A percentile compares a stretch with the other conserved stretches of the same genome.
phyloP scores from a whole-genome alignment of 345 rosid genomes.

The Trapa incisa region DNA sequence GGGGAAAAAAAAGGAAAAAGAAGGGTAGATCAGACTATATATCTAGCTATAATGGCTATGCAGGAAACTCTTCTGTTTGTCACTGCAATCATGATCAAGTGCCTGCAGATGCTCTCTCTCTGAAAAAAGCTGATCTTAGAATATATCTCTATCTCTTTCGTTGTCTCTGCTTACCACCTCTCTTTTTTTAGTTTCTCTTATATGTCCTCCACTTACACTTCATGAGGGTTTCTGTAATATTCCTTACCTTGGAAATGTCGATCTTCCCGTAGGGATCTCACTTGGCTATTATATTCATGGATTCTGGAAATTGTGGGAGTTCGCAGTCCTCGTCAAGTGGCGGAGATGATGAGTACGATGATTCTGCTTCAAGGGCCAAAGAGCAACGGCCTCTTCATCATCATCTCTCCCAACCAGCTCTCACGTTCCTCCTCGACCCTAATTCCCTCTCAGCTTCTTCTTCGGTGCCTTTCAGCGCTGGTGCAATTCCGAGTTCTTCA shows the following conservation, averaged over 20 bases:
- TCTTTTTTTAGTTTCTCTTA: not conserved
- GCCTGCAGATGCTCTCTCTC: not conserved
- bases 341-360: conserved; percentile 48
- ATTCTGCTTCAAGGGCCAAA: conserved; percentile 38
- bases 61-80: not conserved
- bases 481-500: too few relatives aligned
- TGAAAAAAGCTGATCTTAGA: not conserved
- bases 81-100: not conserved
- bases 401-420: conserved; percentile 19
- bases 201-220: not conserved
- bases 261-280: not conserved
- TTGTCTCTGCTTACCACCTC: too few relatives aligned
- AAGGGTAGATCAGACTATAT: not conserved
- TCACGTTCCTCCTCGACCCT: not conserved
- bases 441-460: not conserved
- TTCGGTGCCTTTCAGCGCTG: not conserved
- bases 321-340: conserved; percentile 37
- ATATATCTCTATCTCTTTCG: not conserved
- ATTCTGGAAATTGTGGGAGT: conserved; percentile 72
- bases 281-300: conserved; percentile 27
- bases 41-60: not conserved
- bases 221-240: not conserved
- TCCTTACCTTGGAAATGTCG: not conserved
- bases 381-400: not conserved
- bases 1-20: not conserved